phyloP scores from a whole-genome alignment of 2,329 filamentous ascomycete genomes.

The Microascus cirrosus region DNA sequence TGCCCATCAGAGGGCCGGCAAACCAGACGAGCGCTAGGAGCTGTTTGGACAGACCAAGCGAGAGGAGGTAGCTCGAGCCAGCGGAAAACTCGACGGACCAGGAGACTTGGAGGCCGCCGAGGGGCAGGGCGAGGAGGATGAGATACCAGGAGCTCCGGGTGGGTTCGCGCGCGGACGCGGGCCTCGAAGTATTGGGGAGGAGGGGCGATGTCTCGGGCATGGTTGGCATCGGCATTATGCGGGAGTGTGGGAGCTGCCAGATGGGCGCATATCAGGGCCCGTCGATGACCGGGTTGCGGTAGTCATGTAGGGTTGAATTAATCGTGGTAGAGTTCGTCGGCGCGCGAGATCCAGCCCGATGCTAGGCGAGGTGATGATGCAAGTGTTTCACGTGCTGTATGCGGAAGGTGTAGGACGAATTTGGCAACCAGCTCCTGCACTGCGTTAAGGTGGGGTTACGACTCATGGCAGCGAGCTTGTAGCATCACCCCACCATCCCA shows the following conservation, averaged over 20 bases:
- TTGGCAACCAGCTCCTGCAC: too few relatives aligned
- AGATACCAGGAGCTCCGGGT: slow-evolving; percentile 64
- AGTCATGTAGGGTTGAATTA: too few relatives aligned
- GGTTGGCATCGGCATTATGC: not conserved
- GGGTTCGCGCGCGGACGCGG: not conserved
- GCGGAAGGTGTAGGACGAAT: too few relatives aligned
- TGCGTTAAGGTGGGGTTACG: too few relatives aligned
- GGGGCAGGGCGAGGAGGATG: slow-evolving; percentile 72
- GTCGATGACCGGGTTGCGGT: not conserved
- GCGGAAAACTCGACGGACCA: slow-evolving; percentile 95
- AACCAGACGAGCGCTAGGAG: slow-evolving; percentile 79
- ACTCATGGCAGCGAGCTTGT: too few relatives aligned
- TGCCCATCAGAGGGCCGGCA: slow-evolving; percentile 64
- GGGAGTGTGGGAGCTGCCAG: not conserved
- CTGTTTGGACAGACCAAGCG: slow-evolving; percentile 72
- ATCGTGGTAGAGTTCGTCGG: too few relatives aligned
- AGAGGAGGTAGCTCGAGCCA: slow-evolving; percentile 75
- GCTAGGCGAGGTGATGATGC: too few relatives aligned
- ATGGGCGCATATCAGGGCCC: not conserved
- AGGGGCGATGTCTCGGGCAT: not conserved
- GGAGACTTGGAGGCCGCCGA: slow-evolving; percentile 83
- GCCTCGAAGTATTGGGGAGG: not conserved
- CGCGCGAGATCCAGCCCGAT: too few relatives aligned
- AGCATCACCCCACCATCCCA: too few relatives aligned
- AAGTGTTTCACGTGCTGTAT: too few relatives aligned